Percentiles rank a stretch among this genome's conserved stretches.
Evolutionary conservation across 2,329 filamentous ascomycete genomes (phyloP).

Genomic region (Raffaelea ambrosiae): DNA sequence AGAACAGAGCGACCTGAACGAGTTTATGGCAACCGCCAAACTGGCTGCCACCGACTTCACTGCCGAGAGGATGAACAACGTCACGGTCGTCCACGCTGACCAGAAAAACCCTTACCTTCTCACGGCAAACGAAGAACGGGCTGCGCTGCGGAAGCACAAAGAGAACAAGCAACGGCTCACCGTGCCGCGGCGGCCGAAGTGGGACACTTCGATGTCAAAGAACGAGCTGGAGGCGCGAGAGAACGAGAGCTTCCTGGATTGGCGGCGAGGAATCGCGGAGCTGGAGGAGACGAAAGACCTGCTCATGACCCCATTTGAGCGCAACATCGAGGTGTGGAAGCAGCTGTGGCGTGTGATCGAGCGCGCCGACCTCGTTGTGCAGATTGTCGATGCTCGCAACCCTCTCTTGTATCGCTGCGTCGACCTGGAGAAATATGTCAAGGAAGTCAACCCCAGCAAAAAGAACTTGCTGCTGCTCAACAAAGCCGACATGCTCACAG

Average conservation of each 20-base stretch:
- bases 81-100: constrained; percentile 96
- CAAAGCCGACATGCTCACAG: constrained; percentile 98
- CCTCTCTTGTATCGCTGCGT: constrained; percentile 90
- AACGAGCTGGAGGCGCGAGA: constrained; percentile 73
- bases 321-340: constrained; percentile 95
- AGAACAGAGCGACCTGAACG: constrained; percentile 91
- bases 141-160: constrained; percentile 70
- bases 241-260: constrained; percentile 72
- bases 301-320: constrained; percentile 95
- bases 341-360: constrained; percentile 98
- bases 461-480: constrained; percentile 90
- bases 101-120: constrained; percentile 93
- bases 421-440: constrained; percentile 88
- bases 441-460: constrained; percentile 81
- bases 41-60: constrained; percentile 98
- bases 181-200: constrained; percentile 80
- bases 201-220: constrained; percentile 79
- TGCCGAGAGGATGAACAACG: constrained; percentile 96
- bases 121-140: constrained; percentile 74
- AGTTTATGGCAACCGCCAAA: constrained; percentile 92
- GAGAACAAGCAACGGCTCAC: constrained; percentile 72
- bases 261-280: constrained; percentile 85
- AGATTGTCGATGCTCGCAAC: constrained; percentile 96
- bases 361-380: constrained; percentile 87
- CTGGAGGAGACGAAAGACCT: constrained; percentile 90